phyloP scores from a whole-genome alignment of 2,329 filamentous ascomycete genomes.

The Talaromyces amestolkiae region DNA sequence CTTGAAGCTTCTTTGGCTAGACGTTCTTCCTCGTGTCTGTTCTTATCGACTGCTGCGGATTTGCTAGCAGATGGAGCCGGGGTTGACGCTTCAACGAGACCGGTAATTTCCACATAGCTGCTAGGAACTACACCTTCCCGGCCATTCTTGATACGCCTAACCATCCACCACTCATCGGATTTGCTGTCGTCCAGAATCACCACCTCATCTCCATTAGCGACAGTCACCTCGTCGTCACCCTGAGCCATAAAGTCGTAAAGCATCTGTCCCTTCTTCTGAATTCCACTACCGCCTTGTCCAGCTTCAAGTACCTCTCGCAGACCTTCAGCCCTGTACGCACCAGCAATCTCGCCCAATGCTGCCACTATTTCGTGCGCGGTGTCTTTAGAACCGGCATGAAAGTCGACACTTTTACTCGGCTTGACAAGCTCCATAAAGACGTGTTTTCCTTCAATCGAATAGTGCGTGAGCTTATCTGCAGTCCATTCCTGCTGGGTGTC shows the following conservation, averaged over 20 bases:
- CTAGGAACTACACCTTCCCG: constrained; percentile 95
- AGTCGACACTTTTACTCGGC: constrained; percentile 92
- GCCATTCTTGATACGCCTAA: constrained; percentile 82
- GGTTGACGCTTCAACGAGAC: constrained; percentile 49
- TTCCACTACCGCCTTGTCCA: constrained; percentile 63
- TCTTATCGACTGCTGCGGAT: constrained; percentile 70
- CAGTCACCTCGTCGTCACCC: constrained; percentile 93
- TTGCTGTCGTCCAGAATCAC: constrained; percentile 83
- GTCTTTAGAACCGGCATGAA: constrained; percentile 95
- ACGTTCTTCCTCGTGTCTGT: constrained; percentile 74
- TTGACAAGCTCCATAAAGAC: constrained; percentile 90
- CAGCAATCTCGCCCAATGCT: constrained; percentile 83
- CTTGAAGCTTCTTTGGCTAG: constrained; percentile 76
- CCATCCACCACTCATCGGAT: constrained; percentile 98
- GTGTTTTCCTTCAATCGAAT: constrained; percentile 96
- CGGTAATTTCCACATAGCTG: constrained; percentile 89
- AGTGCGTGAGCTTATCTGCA: constrained; percentile 92
- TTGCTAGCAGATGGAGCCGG: constrained; percentile 57
- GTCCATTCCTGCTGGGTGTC: constrained; percentile 89
- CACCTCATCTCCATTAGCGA: constrained; percentile 85
- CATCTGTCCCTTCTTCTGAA: constrained; percentile 77
- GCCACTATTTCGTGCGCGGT: constrained; percentile 91
- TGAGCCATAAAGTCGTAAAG: constrained; percentile 97
- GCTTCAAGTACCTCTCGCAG: constrained; percentile 83
- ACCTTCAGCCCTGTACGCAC: constrained; percentile 75